These are phyloP conservation scores for Lipomyces sp. DNA, from an alignment of 805 yeast species.

Conservation along the genomic window DNA sequence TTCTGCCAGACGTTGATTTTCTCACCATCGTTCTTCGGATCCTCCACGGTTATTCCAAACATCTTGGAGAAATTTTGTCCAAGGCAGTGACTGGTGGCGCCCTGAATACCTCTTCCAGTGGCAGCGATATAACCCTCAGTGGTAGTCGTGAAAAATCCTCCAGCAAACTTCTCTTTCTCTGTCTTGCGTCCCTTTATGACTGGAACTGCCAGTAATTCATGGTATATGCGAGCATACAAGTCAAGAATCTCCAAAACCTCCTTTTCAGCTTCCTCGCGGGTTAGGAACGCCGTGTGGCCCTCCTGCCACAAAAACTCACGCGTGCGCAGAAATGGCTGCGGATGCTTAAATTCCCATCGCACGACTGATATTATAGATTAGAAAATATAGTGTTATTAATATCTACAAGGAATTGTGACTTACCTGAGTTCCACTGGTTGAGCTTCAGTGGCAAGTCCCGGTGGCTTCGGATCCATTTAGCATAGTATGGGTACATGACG, in stretches of 20 bases:
- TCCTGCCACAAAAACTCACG: slow-evolving; percentile 99
- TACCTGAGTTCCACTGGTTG: slow-evolving; percentile 93
- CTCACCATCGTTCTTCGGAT: slow-evolving; percentile 80
- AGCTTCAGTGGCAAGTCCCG: slow-evolving; percentile 95
- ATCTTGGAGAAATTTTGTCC: slow-evolving; percentile 98
- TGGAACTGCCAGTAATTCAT: slow-evolving; percentile 95
- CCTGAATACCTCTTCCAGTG: slow-evolving; percentile 99
- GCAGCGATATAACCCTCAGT: slow-evolving; percentile 96
- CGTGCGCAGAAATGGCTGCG: slow-evolving; percentile 98
- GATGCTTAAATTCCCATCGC: slow-evolving; percentile 99
- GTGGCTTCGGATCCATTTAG: slow-evolving; percentile 98
- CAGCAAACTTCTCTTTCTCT: slow-evolving; percentile 97
- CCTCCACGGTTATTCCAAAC: slow-evolving; percentile 95
- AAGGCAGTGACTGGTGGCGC: slow-evolving; percentile 96
- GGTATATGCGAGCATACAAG: slow-evolving; percentile 81
- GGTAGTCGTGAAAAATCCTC: slow-evolving; percentile 94
- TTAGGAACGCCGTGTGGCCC: slow-evolving; percentile 97
- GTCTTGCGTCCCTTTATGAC: slow-evolving; percentile 94
- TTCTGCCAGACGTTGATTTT: slow-evolving; percentile 91
- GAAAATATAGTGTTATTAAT: not conserved
- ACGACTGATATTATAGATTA: slow-evolving; percentile 58
- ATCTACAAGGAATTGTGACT: not conserved
- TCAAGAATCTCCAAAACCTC: slow-evolving; percentile 89
- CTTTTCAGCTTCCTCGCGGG: slow-evolving; percentile 73
- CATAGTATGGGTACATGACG: slow-evolving; percentile 99